phyloP scores from a whole-genome alignment of 305 asterid species.

The Andrographis paniculata region DNA sequence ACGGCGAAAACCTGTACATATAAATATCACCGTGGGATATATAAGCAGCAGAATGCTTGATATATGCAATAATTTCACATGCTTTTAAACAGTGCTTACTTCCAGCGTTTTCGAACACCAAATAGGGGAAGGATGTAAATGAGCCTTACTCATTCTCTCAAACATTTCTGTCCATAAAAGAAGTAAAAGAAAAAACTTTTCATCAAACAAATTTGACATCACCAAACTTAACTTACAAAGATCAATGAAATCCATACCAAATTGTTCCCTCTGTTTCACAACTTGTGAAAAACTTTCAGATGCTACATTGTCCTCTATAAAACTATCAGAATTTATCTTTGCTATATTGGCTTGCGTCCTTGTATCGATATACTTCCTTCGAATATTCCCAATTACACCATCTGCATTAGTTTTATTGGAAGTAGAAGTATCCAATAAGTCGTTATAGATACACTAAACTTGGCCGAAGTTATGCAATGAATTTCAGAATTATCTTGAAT shows the following conservation, averaged over 20 bases:
- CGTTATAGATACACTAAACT: too few species aligned
- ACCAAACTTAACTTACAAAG: neutral
- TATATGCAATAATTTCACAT: conserved; percentile 5
- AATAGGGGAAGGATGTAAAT: conserved; percentile 28
- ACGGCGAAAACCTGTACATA: conserved; percentile 34
- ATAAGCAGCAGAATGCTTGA: neutral
- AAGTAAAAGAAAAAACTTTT: neutral
- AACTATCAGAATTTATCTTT: conserved; percentile 26
- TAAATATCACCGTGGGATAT: neutral
- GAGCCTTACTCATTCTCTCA: conserved; percentile 29
- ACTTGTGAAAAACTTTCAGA: conserved; percentile 34
- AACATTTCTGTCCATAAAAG: conserved; percentile 25
- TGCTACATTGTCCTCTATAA: conserved; percentile 20
- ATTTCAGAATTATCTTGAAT: neutral
- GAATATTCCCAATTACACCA: conserved; percentile 33
- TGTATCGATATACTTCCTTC: conserved; percentile 43
- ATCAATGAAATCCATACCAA: conserved; percentile 21
- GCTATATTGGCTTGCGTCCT: conserved; percentile 50
- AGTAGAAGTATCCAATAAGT: too few species aligned
- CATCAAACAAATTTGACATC: conserved; percentile 1
- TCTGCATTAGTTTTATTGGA: conserved; percentile 18
- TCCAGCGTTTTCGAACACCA: conserved; percentile 54
- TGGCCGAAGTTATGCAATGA: neutral
- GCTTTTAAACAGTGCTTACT: conserved; percentile 18
- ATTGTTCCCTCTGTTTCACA: conserved; percentile 35